Evolutionary conservation across 2,329 filamentous ascomycete species (phyloP).

Genomic region (Xylaria polymorpha): DNA sequence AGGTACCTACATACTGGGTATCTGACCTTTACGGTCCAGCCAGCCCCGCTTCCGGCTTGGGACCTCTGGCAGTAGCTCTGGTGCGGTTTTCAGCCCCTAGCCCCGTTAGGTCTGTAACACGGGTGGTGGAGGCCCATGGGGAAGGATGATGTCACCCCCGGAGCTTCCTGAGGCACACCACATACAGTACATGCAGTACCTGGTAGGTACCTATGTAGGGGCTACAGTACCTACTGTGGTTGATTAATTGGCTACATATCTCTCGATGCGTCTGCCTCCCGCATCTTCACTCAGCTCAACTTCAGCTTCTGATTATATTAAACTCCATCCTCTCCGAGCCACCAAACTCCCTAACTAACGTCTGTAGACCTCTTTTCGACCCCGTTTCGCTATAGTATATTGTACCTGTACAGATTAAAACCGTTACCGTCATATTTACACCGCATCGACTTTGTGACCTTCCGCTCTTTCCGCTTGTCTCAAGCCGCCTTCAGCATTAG

Average conservation of each 20-base stretch:
- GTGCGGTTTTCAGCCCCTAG: constrained; percentile 1
- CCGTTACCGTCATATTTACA: neutral
- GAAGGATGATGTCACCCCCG: constrained; percentile 29
- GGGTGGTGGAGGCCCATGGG: constrained; percentile 9
- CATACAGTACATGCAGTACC: neutral
- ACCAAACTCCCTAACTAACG: neutral
- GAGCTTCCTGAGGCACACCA: neutral
- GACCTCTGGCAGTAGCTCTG: no score
- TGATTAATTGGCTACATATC: constrained; percentile 24
- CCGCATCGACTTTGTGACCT: constrained; percentile 3
- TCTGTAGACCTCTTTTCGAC: neutral
- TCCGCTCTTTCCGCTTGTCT: neutral
- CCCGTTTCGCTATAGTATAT: constrained; percentile 11
- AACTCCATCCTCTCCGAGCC: neutral
- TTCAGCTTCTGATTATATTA: constrained; percentile 15
- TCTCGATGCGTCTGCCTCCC: constrained; percentile 6
- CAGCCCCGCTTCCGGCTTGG: constrained; percentile 17
- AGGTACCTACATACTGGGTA: neutral
- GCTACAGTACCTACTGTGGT: neutral
- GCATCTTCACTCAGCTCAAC: constrained; percentile 10
- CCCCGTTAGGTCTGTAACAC: constrained; percentile 10
- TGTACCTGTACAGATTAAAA: constrained; percentile 19
- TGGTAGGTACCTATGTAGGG: neutral
- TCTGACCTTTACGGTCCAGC: constrained; percentile 1
- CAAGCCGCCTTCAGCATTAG: neutral